Evolutionary conservation across 371 early-diverging fungal species (phyloP).

Genomic region (Quaeritorhiza haematococci): DNA sequence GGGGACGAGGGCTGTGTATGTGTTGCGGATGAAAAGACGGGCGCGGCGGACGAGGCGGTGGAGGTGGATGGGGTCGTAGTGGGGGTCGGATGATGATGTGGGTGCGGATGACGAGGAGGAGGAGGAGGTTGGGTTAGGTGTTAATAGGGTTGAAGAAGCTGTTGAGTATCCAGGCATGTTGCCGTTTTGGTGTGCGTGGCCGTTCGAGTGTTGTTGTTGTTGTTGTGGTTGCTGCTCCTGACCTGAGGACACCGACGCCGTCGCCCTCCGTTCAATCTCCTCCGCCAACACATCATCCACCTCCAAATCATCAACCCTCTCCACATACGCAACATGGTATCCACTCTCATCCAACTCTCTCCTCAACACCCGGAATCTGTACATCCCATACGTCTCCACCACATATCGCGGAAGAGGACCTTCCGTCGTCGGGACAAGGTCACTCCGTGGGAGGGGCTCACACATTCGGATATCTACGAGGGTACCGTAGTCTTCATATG

Average conservation of each 20-base stretch:
- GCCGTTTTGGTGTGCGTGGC: too few species aligned
- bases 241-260: background rate
- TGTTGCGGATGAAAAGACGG: slow-evolving; percentile 5
- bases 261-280: background rate
- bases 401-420: slow-evolving; percentile 23
- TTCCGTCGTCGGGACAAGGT: slow-evolving; percentile 1
- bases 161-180: background rate
- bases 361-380: slow-evolving; percentile 16
- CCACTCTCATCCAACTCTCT: slow-evolving; percentile 8
- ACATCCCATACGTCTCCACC: slow-evolving; percentile 14
- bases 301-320: slow-evolving; percentile 23
- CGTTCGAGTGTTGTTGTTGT: too few species aligned
- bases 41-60: background rate
- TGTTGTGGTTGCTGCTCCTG: too few species aligned
- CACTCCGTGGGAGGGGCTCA: slow-evolving; percentile 8
- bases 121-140: background rate
- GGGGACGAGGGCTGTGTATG: slow-evolving; percentile 6
- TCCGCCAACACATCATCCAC: slow-evolving; percentile 15
- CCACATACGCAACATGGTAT: slow-evolving; percentile 14
- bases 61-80: slow-evolving; percentile 14
- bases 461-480: slow-evolving; percentile 10
- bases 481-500: slow-evolving; percentile 19
- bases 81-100: background rate
- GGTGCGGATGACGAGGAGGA: background rate
- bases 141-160: background rate